Base-by-base conservation (phyloP, 495 filamentous ascomycete species). In the Penicillium lagena region DNA sequence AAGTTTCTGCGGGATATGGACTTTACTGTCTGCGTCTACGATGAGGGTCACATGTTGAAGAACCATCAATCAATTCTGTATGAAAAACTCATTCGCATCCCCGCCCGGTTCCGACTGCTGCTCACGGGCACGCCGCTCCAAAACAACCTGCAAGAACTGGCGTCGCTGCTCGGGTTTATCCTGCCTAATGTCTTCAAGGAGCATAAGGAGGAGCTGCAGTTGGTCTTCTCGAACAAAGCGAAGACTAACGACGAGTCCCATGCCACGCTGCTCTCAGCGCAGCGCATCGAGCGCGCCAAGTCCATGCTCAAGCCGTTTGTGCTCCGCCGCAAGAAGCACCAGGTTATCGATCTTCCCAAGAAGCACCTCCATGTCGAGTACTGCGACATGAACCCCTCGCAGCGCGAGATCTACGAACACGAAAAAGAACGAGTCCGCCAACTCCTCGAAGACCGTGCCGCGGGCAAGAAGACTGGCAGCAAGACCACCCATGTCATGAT, bases 281-380 rank as follows among this genome's bases (percentile, higher is more conserved):
- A 95, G 60, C 82, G 93, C 5, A 93, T 96, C 39, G 76, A 78
- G 14, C 77, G 89, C 29, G 93, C 93, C 0, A 83, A 88, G 36
- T 86, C 89, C 0, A 96, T 98, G 75, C 81, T 98, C 62, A 87
- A 91, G 31, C 93, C 93, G 0, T 98, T 97, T 59, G 86, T 98
- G 17, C 69, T 98, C 0, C 89, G 94, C 32, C 77, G 93, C 6
- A 90, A 93, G 68, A 98, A 98, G 67, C 82, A 87, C 36, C 90
- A 96, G 51, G 94, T 97, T n/a, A 74, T 96, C 9, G 81, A 93
- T 49, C 70, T 98, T 14, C 90, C 93, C 0, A 69, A 73, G n/a
- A 98, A 98, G 68, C 83, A 74, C 12, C 76, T 78, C 29, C 76
- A 79, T 9, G 79, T 97, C 2, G 82, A 89, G 48, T 83, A 83